These are phyloP conservation scores for Escallonia rubra DNA, from an alignment of 129 eudicot genomes.

Conservation along the genomic window DNA sequence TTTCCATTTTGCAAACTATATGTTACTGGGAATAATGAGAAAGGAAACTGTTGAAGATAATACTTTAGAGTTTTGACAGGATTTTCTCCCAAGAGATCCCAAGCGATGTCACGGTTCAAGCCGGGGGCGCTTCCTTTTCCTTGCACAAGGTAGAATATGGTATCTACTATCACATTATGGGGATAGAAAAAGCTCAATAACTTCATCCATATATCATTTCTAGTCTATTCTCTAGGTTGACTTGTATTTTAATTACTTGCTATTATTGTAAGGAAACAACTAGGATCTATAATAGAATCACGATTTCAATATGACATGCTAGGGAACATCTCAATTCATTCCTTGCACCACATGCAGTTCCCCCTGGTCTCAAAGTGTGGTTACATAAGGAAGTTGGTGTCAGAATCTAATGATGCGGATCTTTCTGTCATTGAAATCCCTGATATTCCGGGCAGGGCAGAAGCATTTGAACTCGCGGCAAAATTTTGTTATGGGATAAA, in stretches of 20 bases:
- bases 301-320: background rate
- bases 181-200: background rate
- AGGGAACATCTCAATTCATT: background rate
- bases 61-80: slow-evolving; percentile 39
- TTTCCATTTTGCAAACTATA: background rate
- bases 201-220: too few relatives aligned
- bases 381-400: slow-evolving; percentile 51
- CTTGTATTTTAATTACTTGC: background rate
- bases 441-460: slow-evolving; percentile 80
- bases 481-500: slow-evolving; percentile 92
- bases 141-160: slow-evolving; percentile 71
- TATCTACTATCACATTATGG: background rate
- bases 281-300: background rate
- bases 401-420: slow-evolving; percentile 38
- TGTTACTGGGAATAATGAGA: background rate
- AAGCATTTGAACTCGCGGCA: slow-evolving; percentile 88
- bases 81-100: slow-evolving; percentile 79
- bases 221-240: background rate
- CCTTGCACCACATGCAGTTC: slow-evolving; percentile 42
- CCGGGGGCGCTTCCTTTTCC: slow-evolving; percentile 73
- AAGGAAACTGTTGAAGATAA: slow-evolving; percentile 6
- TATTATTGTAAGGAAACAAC: too few relatives aligned
- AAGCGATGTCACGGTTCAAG: slow-evolving; percentile 63
- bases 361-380: slow-evolving; percentile 90
- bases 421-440: slow-evolving; percentile 46